phyloP scores from a whole-genome alignment of 495 filamentous ascomycete species.

The Stereocaulon alpinum region DNA sequence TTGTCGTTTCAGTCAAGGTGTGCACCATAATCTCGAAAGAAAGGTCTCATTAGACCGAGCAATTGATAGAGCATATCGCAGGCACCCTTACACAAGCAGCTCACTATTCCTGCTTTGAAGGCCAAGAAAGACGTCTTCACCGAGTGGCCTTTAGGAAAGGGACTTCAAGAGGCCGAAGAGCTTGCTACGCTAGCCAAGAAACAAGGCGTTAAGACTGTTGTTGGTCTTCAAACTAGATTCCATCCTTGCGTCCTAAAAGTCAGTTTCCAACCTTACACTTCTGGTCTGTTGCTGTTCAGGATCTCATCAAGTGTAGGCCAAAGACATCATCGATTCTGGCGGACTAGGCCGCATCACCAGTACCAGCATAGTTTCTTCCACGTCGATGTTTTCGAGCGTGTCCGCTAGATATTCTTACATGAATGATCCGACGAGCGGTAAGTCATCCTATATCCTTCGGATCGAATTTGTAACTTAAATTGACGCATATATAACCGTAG shows the following conservation, averaged over 20 bases:
- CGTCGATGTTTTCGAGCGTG: neutral
- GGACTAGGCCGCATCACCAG: conserved; percentile 12
- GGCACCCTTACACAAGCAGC: conserved; percentile 39
- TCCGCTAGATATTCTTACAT: conserved; percentile 4
- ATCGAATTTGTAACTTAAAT: neutral
- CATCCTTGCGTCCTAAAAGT: conserved; percentile 10
- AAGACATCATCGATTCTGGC: conserved; percentile 16
- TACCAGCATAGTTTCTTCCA: conserved; percentile 4
- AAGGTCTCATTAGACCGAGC: too few relatives aligned
- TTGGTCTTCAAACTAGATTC: conserved; percentile 29
- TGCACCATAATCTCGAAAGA: too few relatives aligned
- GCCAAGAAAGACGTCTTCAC: conserved; percentile 49
- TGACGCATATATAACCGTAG: neutral
- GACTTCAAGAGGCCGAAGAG: conserved; percentile 30
- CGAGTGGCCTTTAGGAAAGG: conserved; percentile 45
- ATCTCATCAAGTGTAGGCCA: conserved; percentile 11
- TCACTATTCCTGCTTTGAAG: conserved; percentile 36
- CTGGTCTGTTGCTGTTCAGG: neutral
- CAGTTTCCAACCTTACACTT: neutral
- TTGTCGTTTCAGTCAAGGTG: conserved; percentile 44
- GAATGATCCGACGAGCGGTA: conserved; percentile 14
- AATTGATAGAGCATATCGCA: conserved; percentile 8
- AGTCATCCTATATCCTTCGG: neutral
- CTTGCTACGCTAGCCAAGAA: conserved; percentile 31
- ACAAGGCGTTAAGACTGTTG: conserved; percentile 34